These are phyloP conservation scores for Aspergillus funiculosus DNA, from an alignment of 495 filamentous ascomycete genomes.

Conservation along the genomic window DNA sequence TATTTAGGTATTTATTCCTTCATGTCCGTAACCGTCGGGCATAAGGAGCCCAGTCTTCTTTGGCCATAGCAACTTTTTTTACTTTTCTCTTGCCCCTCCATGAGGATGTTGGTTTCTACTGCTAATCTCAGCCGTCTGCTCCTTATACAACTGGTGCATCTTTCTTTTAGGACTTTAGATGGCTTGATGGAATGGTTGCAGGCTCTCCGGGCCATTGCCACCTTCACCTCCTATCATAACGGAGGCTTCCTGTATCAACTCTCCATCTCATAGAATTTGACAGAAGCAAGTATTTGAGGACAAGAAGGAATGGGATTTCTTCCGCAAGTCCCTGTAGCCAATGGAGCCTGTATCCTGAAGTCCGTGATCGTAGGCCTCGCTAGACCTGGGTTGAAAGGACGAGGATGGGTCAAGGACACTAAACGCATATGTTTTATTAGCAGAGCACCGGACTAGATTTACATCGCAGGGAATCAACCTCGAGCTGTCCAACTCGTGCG, in stretches of 20 bases:
- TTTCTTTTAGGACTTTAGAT: background rate
- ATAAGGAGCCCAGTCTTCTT: background rate
- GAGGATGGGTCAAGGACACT: no score
- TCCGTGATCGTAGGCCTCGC: background rate
- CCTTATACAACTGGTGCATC: no score
- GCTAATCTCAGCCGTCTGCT: no score
- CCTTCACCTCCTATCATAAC: background rate
- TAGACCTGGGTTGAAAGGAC: no score
- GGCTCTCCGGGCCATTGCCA: background rate
- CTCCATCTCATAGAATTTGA: background rate
- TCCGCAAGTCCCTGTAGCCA: background rate
- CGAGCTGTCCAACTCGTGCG: background rate
- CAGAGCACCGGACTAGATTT: no score
- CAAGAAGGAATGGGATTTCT: background rate
- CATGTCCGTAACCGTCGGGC: constrained; percentile 2
- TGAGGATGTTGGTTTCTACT: background rate
- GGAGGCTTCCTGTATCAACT: background rate
- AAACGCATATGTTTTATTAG: background rate
- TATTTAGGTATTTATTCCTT: no score
- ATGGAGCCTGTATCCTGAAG: background rate
- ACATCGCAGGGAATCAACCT: no score
- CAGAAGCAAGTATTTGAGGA: background rate
- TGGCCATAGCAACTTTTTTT: no score
- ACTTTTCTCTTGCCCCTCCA: background rate
- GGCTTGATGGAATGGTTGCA: background rate